Percentiles rank a stretch among this genome's conserved stretches.
Conservation (phyloP, 352 stramenopile species). For the Pythium chondricola region DNA sequence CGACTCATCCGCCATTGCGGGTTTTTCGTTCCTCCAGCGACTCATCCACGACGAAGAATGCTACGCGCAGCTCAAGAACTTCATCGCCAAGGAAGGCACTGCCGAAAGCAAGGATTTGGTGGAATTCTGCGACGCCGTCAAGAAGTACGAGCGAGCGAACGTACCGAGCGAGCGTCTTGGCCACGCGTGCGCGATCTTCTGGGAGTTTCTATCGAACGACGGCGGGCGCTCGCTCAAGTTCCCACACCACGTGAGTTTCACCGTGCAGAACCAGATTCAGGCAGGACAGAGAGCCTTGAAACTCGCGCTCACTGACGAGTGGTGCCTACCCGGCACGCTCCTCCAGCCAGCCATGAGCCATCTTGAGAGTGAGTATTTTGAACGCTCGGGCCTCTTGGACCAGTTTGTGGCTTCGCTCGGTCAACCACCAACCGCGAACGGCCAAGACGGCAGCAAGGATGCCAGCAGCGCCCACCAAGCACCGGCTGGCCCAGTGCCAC, state of each 20-base stretch:
- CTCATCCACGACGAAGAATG: constrained; percentile 87
- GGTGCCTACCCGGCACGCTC: constrained; percentile 34
- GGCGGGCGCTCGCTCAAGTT: constrained; percentile 58
- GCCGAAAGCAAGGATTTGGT: constrained; percentile 54
- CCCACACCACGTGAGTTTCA: constrained; percentile 32
- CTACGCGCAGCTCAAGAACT: constrained; percentile 74
- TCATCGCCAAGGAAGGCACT: constrained; percentile 54
- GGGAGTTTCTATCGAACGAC: constrained; percentile 73
- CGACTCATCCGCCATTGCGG: constrained; percentile 52
- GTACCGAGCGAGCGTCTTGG: constrained; percentile 63
- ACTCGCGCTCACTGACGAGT: constrained; percentile 11
- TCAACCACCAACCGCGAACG: constrained; percentile 20
- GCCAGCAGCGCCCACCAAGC: not conserved
- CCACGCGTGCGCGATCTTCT: constrained; percentile 76
- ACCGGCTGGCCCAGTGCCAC: constrained; percentile 34
- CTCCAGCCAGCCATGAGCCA: constrained; percentile 69
- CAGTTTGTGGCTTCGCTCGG: constrained; percentile 75
- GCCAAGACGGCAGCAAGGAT: constrained; percentile 14
- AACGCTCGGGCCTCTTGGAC: constrained; percentile 60
- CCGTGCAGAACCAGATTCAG: constrained; percentile 67
- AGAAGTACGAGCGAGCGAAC: constrained; percentile 72
- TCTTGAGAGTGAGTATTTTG: constrained; percentile 65
- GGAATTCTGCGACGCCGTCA: constrained; percentile 80
- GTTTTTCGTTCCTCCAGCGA: constrained; percentile 84
- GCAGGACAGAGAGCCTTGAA: constrained; percentile 37